phyloP scores from a whole-genome alignment of 2,329 filamentous ascomycete genomes.

The Talaromyces verruculosus region DNA sequence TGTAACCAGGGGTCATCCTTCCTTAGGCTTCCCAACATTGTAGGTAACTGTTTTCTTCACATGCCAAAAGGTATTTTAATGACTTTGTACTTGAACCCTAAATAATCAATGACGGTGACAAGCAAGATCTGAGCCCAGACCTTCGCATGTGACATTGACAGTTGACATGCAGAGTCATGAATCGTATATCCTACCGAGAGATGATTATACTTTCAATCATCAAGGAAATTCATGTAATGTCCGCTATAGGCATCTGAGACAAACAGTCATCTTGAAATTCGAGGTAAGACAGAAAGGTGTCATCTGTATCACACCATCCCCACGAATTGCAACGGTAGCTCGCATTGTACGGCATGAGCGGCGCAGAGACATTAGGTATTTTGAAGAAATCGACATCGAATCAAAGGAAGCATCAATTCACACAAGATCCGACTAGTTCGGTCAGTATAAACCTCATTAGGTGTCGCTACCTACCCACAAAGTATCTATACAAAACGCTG shows the following conservation, averaged over 20 bases:
- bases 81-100: not conserved
- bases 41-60: not conserved
- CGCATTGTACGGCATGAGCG: not conserved
- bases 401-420: not conserved
- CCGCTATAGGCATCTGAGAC: not conserved
- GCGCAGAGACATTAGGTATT: not conserved
- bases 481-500: slow-evolving; percentile 7
- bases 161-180: not conserved
- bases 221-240: not conserved
- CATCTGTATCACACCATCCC: not conserved
- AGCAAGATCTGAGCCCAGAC: not conserved
- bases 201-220: not conserved
- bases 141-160: not conserved
- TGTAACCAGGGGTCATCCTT: not conserved
- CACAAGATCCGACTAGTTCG: not conserved
- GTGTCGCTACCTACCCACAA: not conserved
- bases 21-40: not conserved
- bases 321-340: not conserved
- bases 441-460: not conserved
- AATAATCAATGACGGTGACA: not conserved
- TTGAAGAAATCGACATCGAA: not conserved
- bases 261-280: not conserved
- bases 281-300: not conserved
- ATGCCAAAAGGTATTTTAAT: not conserved
- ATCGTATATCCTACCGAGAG: not conserved